phyloP scores from a whole-genome alignment of 768 basidiomycete genomes.

The Mycena galericulata region DNA sequence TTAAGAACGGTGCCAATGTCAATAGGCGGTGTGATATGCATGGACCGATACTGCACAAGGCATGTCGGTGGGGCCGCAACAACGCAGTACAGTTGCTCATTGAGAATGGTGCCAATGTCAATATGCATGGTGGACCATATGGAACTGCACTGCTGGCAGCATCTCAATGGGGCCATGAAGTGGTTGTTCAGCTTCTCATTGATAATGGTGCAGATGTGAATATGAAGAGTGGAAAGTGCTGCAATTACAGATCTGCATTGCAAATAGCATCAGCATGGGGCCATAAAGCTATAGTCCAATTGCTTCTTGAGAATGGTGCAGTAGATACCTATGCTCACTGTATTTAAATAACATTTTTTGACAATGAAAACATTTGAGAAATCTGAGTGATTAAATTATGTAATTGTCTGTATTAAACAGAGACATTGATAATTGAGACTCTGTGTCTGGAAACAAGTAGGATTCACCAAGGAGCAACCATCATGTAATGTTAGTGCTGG shows the following conservation, averaged over 20 bases:
- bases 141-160: background rate
- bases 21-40: background rate
- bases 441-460: too few relatives aligned
- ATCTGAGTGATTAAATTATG: too few relatives aligned
- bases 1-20: background rate
- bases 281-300: background rate
- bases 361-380: too few relatives aligned
- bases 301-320: background rate
- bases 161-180: background rate
- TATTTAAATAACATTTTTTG: too few relatives aligned
- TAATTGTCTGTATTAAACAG: too few relatives aligned
- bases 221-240: background rate
- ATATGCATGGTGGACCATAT: background rate
- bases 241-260: too few relatives aligned
- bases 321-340: too few relatives aligned
- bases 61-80: background rate
- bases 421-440: too few relatives aligned
- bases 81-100: background rate
- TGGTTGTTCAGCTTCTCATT: background rate
- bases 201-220: background rate
- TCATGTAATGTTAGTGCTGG: too few relatives aligned
- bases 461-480: too few relatives aligned
- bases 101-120: background rate
- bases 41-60: background rate
- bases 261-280: background rate